Evolutionary conservation across 352 stramenopile genomes (phyloP).

Genomic region (Phytophthora pluvialis): DNA sequence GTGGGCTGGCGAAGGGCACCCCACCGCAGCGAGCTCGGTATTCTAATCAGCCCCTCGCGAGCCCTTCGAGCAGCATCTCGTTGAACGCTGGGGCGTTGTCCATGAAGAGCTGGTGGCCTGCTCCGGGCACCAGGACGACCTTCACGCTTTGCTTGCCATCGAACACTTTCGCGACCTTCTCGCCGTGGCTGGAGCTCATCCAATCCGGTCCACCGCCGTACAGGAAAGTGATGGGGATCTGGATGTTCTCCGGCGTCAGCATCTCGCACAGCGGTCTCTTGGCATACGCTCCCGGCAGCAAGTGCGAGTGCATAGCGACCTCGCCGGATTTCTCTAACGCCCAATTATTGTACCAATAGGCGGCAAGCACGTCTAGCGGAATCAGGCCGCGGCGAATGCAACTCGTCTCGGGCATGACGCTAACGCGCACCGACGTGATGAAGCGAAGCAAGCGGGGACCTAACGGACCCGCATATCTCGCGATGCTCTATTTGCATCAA

Average conservation of each 20-base stretch:
- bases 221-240: constrained; percentile 74
- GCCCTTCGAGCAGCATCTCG: constrained; percentile 46
- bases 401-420: constrained; percentile 65
- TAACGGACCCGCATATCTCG: constrained; percentile 63
- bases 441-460: constrained; percentile 54
- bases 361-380: constrained; percentile 42
- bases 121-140: constrained; percentile 51
- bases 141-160: constrained; percentile 46
- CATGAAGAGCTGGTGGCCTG: constrained; percentile 75
- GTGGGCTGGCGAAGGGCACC: too few relatives aligned
- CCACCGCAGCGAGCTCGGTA: too few relatives aligned
- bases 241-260: constrained; percentile 56
- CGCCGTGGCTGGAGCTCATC: constrained; percentile 67
- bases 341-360: constrained; percentile 85
- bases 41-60: constrained; percentile 11
- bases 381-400: constrained; percentile 56
- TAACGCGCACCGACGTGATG: constrained; percentile 51
- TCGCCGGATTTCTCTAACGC: constrained; percentile 64
- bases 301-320: constrained; percentile 71
- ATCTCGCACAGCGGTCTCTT: constrained; percentile 65
- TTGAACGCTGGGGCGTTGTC: constrained; percentile 78
- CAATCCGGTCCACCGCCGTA: constrained; percentile 70
- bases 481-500: constrained; percentile 39
- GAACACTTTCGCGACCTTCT: constrained; percentile 54
- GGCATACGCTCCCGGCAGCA: constrained; percentile 61